Evolutionary conservation across 208 protist species (phyloP).

Genomic region (Trypanosoma congolense): DNA sequence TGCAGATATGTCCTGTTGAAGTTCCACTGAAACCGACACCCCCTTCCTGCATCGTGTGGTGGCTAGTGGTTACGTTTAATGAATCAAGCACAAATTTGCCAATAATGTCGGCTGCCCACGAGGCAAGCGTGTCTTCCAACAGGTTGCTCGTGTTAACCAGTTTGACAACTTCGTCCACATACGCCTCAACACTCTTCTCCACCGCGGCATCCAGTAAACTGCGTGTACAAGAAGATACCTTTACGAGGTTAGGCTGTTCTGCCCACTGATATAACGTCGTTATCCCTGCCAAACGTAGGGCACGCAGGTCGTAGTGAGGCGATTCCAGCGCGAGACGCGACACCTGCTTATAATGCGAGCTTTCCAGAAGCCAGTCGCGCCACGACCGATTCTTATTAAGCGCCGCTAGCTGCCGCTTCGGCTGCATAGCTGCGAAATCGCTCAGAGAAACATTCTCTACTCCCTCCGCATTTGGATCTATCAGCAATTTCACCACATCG

Average conservation of each 20-base stretch:
- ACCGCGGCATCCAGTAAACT: conserved; percentile 74
- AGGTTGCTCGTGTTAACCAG: conserved; percentile 59
- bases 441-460: conserved; percentile 68
- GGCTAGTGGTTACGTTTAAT: conserved; percentile 48
- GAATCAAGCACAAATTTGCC: conserved; percentile 75
- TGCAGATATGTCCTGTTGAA: conserved; percentile 57
- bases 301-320: conserved; percentile 50
- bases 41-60: conserved; percentile 1
- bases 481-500: conserved; percentile 69
- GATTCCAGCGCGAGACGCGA: conserved; percentile 48
- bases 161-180: conserved; percentile 57
- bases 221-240: conserved; percentile 64
- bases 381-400: conserved; percentile 53
- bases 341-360: conserved; percentile 69
- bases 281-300: conserved; percentile 70
- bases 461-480: conserved; percentile 54
- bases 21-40: neutral
- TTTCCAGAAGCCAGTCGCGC: conserved; percentile 70
- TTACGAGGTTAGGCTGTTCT: conserved; percentile 66
- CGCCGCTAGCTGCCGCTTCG: conserved; percentile 61
- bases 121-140: conserved; percentile 31
- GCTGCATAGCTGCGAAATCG: conserved; percentile 76
- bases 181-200: conserved; percentile 59
- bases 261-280: conserved; percentile 74
- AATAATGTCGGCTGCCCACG: conserved; percentile 64